A percentile compares a stretch with the other conserved stretches of the same genome.
Evolutionary conservation across 768 basidiomycete species (phyloP).

Genomic region (Rhodotorula babjevae): DNA sequence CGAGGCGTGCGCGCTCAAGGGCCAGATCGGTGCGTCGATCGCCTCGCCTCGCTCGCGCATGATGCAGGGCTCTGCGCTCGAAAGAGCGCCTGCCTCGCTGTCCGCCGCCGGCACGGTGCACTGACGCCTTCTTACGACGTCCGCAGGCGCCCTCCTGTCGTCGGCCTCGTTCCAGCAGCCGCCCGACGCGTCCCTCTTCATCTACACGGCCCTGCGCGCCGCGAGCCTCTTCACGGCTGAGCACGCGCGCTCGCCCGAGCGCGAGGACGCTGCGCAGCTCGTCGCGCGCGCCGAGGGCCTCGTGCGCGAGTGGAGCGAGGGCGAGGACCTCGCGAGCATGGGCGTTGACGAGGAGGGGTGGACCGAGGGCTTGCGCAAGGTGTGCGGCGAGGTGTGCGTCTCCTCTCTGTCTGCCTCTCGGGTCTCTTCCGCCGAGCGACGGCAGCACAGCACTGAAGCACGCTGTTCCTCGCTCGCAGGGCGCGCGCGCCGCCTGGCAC

Average conservation of each 20-base stretch:
- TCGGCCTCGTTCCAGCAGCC: constrained; percentile 8
- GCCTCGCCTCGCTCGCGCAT: not conserved
- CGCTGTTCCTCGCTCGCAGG: constrained; percentile 52
- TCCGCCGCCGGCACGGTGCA: too few relatives aligned
- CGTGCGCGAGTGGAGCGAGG: constrained; percentile 45
- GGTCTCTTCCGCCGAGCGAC: not conserved
- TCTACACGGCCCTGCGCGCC: constrained; percentile 47
- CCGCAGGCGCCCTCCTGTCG: constrained; percentile 16
- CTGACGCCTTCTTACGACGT: too few relatives aligned
- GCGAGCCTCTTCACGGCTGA: constrained; percentile 44
- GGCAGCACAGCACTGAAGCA: not conserved
- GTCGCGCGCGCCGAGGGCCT: constrained; percentile 47
- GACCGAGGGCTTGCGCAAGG: constrained; percentile 49
- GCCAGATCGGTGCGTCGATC: constrained; percentile 44
- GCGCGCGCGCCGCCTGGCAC: constrained; percentile 66
- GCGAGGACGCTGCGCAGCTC: constrained; percentile 49
- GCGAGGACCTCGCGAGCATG: constrained; percentile 53
- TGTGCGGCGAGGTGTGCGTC: constrained; percentile 41
- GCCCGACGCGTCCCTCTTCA: constrained; percentile 39
- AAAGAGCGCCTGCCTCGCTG: too few relatives aligned
- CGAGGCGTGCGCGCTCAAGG: constrained; percentile 31
- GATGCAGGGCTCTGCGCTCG: too few relatives aligned
- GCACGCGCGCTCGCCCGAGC: constrained; percentile 46
- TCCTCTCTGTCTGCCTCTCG: not conserved
- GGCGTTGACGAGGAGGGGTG: constrained; percentile 48